These are phyloP conservation scores for Fusarium coffeatum DNA, from an alignment of 2,329 filamentous ascomycete species.

Conservation along the genomic window DNA sequence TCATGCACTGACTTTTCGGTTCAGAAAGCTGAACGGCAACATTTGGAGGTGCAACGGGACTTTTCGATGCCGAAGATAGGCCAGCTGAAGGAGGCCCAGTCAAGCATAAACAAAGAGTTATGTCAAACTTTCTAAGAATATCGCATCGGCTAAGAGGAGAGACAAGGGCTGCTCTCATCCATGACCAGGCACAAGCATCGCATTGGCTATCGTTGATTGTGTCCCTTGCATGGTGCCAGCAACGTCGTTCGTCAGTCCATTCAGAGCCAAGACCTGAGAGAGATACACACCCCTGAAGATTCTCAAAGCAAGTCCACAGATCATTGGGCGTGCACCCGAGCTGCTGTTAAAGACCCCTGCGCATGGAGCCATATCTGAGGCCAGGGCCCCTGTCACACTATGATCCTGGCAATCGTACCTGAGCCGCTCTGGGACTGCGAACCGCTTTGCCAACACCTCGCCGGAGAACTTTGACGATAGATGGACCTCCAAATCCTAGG, in stretches of 20 bases:
- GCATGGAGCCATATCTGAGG: slow-evolving; percentile 11
- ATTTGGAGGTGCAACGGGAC: not conserved
- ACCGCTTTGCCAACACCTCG: slow-evolving; percentile 41
- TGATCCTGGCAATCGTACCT: slow-evolving; percentile 30
- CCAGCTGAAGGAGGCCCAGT: slow-evolving; percentile 31
- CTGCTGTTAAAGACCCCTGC: slow-evolving; percentile 36
- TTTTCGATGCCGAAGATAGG: slow-evolving; percentile 18
- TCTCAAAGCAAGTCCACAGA: slow-evolving; percentile 15
- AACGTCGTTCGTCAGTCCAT: slow-evolving; percentile 43
- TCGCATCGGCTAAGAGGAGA: slow-evolving; percentile 17
- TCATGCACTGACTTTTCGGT: not conserved
- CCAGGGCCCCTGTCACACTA: slow-evolving; percentile 22
- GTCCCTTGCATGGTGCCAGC: slow-evolving; percentile 36
- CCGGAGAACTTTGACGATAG: slow-evolving; percentile 41
- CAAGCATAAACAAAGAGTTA: slow-evolving; percentile 44
- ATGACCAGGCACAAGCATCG: slow-evolving; percentile 35
- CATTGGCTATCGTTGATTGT: slow-evolving; percentile 41
- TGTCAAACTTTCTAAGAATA: slow-evolving; percentile 25
- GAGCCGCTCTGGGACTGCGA: slow-evolving; percentile 39
- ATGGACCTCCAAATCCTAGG: slow-evolving; percentile 36
- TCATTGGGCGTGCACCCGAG: slow-evolving; percentile 34
- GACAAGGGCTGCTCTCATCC: slow-evolving; percentile 15
- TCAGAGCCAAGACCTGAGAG: slow-evolving; percentile 31
- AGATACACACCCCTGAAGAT: slow-evolving; percentile 29
- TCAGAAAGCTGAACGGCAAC: slow-evolving; percentile 6